Base-by-base conservation (phyloP, 1,284 basidiomycete genomes). In the Boletellus deceptivus region DNA sequence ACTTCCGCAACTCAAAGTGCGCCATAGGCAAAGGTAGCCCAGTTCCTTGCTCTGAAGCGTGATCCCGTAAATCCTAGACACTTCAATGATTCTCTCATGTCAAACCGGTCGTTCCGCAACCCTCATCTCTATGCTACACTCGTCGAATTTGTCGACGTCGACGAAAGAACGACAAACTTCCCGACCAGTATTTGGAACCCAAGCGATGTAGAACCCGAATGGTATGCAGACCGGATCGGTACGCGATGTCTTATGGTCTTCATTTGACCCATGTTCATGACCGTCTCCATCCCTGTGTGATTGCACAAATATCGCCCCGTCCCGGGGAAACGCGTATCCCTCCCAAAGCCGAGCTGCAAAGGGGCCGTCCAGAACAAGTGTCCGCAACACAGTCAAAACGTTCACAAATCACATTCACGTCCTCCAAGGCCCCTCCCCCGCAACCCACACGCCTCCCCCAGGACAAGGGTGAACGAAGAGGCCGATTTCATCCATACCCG, bases 41-140 rank as follows among this genome's bases (percentile, higher is more conserved):
- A 87, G 53, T 98, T 89, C 62, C 80, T 83, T 52, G 66, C 73
- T 6, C 79, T 93, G 50, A 96, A 93, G 68, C 73, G 65, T 43
- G 76, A 85, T 55, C 64, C 78, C 3, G 57, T 55, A 5, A 77
- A 82, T 50, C 82, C 88, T n/a, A 86, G 86, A 56, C 94, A 97
- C 65, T 98, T 97, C 74, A 98, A 98, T 68, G 91, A 93, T 65
- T 90, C 90, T 1, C 80, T 99, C 33, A 89, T 95, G 82, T 79
- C 84, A 8, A 93, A 89, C 57, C 86, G 91, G 24, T 83, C 91
- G 0, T 98, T 98, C 70, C 86, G 92, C 25, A 98, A 99, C 63
- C 96, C 96, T 0, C 91, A 97, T 65, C 82, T 98, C 11, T 96
- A 96, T 68, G 77, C 89, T 4, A 92, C 94, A 59, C 82, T 99